phyloP scores from a whole-genome alignment of 768 basidiomycete genomes.

The Kwoniella dendrophila region DNA sequence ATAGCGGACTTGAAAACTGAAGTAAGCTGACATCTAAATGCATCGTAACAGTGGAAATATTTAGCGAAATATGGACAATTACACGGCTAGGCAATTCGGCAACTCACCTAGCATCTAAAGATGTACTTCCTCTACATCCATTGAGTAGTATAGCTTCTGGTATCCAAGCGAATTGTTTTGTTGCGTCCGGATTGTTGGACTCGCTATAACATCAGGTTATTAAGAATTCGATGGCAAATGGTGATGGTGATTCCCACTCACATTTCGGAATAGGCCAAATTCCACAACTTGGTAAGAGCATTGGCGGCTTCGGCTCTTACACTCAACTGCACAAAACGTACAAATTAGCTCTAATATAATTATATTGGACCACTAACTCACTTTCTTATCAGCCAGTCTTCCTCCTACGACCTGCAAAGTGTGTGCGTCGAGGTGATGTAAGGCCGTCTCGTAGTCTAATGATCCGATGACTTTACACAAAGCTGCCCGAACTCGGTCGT shows the following conservation, averaged over 20 bases:
- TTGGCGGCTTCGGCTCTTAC: constrained; percentile 69
- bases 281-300: constrained; percentile 75
- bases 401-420: constrained; percentile 69
- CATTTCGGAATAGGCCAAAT: constrained; percentile 86
- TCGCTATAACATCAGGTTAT: constrained; percentile 62
- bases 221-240: too few relatives aligned
- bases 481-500: constrained; percentile 85
- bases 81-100: background rate
- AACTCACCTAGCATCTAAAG: constrained; percentile 67
- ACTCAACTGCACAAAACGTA: constrained; percentile 28
- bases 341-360: background rate
- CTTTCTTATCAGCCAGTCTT: constrained; percentile 84
- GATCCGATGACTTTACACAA: constrained; percentile 78
- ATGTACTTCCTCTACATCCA: constrained; percentile 57
- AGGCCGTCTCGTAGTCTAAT: constrained; percentile 85
- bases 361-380: constrained; percentile 48
- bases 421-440: constrained; percentile 72
- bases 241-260: constrained; percentile 57
- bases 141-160: constrained; percentile 71
- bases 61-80: background rate
- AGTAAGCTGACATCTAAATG: constrained; percentile 57
- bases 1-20: constrained; percentile 71
- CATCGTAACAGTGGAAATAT: background rate
- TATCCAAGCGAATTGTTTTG: constrained; percentile 88
- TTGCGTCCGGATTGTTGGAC: constrained; percentile 71